Evolutionary conservation across 306 rosid genomes (phyloP), one percentile per base, ranked within the genome.

Genomic region (Ceratonia siliqua): DNA sequence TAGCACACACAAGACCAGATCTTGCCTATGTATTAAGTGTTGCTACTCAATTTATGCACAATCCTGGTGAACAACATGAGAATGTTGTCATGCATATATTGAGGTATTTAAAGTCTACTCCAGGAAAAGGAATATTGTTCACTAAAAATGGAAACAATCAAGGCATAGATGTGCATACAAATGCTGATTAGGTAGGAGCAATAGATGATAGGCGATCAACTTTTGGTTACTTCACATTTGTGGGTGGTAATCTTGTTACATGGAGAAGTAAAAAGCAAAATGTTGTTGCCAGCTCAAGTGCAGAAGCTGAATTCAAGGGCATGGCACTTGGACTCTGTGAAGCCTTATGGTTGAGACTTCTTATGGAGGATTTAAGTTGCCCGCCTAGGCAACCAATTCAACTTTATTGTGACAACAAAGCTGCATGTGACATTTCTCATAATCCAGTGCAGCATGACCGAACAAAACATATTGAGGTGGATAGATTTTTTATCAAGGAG

Each of bases 201-300:
- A 20, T 71, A 38, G 76, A 52, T 43, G 57, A 72, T 27, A 56
- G 20, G 8, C 5, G 41, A 22, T 14, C 42, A 1, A 66, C 39
- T 13, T 43, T 22, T 1, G 25, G 56, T 5, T 42, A 14, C 20
- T 66, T 66, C 8, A 43, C 39, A 13, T 13, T 66, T 25, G 42
- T 67, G 3, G 22, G 42, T 22, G 41, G 72, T 3, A 67, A 45
- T 46, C 57, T 45, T 6, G 72, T 67, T 25, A 67, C 72, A 5
- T 67, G 72, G 57, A 24, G 42, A 32, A 68, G 58, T 8, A 68
- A 46, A 5, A 68, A 68, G 6, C 45, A 46, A 28, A 49, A 68
- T 2, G 58, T 68, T 3, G 43, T 68, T 1, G 45, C 45, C 0
- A 30, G 8, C 13, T 68, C 45, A 25, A 68, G 45, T 48, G 59